These are phyloP conservation scores for Xerocomus minutiporus DNA, from an alignment of 1,284 basidiomycete species.

Conservation along the genomic window DNA sequence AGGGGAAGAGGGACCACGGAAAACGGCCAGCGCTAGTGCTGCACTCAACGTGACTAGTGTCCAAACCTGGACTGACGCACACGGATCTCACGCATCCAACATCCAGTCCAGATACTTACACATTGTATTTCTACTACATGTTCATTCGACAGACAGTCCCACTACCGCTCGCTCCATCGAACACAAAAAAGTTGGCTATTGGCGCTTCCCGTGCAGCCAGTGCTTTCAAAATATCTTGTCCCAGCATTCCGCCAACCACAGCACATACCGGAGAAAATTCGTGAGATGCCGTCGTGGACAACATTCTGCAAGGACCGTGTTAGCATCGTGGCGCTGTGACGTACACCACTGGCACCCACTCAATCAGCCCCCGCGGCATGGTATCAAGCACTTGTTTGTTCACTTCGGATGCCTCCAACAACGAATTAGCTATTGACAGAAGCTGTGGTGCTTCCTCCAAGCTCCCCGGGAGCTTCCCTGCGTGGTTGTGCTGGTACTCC, in stretches of 20 bases:
- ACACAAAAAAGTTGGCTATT: slow-evolving; percentile 88
- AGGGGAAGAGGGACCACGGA: slow-evolving; percentile 8
- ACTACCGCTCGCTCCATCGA: slow-evolving; percentile 77
- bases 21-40: slow-evolving; percentile 8
- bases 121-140: slow-evolving; percentile 31
- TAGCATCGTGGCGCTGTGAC: slow-evolving; percentile 5
- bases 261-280: slow-evolving; percentile 90
- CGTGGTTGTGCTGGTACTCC: slow-evolving; percentile 70
- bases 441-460: slow-evolving; percentile 52
- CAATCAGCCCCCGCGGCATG: slow-evolving; percentile 53
- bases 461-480: slow-evolving; percentile 53
- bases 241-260: slow-evolving; percentile 89
- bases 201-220: slow-evolving; percentile 88
- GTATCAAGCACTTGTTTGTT: slow-evolving; percentile 60
- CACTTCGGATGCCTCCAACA: slow-evolving; percentile 62
- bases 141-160: slow-evolving; percentile 61
- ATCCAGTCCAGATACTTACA: not conserved
- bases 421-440: slow-evolving; percentile 52
- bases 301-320: slow-evolving; percentile 39
- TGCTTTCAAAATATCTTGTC: slow-evolving; percentile 91
- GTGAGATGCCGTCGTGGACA: slow-evolving; percentile 68
- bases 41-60: slow-evolving; percentile 20
- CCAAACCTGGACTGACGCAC: slow-evolving; percentile 20
- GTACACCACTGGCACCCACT: slow-evolving; percentile 38
- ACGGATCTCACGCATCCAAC: not conserved